Evolutionary conservation across 148 eudicot genomes (phyloP).

Genomic region (Bassia scoparia): DNA sequence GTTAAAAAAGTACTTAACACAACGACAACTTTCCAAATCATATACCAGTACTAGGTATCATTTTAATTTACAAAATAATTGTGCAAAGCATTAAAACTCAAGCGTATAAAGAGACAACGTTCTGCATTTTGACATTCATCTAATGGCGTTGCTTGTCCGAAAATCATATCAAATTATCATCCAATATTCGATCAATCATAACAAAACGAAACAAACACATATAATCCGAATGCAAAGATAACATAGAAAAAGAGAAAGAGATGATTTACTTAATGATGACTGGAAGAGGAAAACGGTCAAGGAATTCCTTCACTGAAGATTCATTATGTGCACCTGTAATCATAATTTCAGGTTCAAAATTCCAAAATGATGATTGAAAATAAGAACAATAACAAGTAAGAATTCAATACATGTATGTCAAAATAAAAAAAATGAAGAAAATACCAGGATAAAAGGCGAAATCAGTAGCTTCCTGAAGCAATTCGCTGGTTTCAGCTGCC

Average conservation of each 20-base stretch:
- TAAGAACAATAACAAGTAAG: not conserved
- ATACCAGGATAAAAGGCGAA: constrained; percentile 48
- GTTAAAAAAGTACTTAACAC: no score
- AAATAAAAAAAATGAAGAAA: not conserved
- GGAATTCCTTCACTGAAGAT: constrained; percentile 55
- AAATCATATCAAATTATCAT: no score
- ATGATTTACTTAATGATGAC: constrained; percentile 53
- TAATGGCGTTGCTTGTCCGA: no score
- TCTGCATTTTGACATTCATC: no score
- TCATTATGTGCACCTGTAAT: constrained; percentile 53
- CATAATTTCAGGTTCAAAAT: not conserved
- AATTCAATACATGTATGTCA: not conserved
- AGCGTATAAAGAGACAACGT: no score
- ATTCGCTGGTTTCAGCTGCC: constrained; percentile 27
- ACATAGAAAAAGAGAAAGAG: not conserved
- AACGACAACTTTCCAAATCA: no score
- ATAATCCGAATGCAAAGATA: not conserved
- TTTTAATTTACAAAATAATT: no score
- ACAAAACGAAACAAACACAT: not conserved
- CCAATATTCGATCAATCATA: not conserved
- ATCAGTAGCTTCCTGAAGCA: constrained; percentile 55
- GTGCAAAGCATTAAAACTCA: no score
- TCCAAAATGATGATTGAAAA: not conserved
- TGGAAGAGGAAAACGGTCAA: constrained; percentile 71
- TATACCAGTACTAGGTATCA: no score